phyloP scores from a whole-genome alignment of 2,329 filamentous ascomycete genomes.

The Chrysoporthe puriensis region DNA sequence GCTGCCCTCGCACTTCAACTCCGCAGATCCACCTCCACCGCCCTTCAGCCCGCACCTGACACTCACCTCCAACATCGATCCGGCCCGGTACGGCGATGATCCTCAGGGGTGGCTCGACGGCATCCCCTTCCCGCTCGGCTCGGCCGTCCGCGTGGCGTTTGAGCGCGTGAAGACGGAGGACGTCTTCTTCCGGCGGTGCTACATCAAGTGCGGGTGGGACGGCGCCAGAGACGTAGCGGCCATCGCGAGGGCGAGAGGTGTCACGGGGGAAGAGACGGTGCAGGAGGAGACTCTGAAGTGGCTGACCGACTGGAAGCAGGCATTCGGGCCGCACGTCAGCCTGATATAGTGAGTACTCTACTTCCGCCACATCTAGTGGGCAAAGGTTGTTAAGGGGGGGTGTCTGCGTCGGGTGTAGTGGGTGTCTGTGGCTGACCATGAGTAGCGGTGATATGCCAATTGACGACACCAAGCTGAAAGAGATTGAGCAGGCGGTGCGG shows the following conservation, averaged over 20 bases:
- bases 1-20: constrained; percentile 35
- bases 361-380: no score
- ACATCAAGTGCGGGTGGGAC: constrained; percentile 32
- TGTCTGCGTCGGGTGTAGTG: not conserved
- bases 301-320: constrained; percentile 35
- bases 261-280: constrained; percentile 30
- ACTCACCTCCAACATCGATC: constrained; percentile 36
- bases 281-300: constrained; percentile 33
- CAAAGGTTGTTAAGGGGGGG: no score
- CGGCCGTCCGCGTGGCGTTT: constrained; percentile 31
- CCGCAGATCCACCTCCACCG: constrained; percentile 29
- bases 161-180: constrained; percentile 34
- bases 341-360: constrained; percentile 38
- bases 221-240: constrained; percentile 33
- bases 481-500: constrained; percentile 32
- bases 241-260: constrained; percentile 36
- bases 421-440: not conserved
- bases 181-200: constrained; percentile 38
- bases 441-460: constrained; percentile 35
- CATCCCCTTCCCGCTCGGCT: constrained; percentile 30
- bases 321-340: constrained; percentile 39
- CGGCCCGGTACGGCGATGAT: constrained; percentile 30
- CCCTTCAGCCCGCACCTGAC: constrained; percentile 38
- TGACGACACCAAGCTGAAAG: constrained; percentile 31
- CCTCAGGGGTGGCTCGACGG: constrained; percentile 38